Conservation (phyloP, 345 rosid species). For the Trapa bicornis region DNA sequence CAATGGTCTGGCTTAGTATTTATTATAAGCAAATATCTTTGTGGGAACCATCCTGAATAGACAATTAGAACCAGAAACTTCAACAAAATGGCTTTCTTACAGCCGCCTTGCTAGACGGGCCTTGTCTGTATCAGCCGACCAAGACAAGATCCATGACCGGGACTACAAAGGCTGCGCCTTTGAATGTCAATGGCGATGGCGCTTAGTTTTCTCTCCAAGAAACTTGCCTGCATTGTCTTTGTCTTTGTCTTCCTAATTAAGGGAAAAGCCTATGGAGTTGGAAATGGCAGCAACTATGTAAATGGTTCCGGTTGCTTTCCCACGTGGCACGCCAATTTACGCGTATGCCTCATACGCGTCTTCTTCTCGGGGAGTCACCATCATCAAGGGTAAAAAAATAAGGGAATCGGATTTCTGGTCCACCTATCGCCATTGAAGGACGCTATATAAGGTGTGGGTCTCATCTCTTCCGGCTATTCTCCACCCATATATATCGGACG, state of each 20-base stretch:
- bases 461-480: background rate
- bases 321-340: background rate
- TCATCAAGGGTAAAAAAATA: background rate
- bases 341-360: constrained; percentile 3
- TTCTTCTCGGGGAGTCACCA: background rate
- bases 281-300: background rate
- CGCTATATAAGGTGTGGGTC: background rate
- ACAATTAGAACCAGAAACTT: background rate
- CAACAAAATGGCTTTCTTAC: background rate
- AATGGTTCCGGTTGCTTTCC: too few relatives aligned
- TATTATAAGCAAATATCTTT: background rate
- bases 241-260: background rate
- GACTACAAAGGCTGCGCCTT: background rate
- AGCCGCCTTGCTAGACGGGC: background rate
- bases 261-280: background rate
- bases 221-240: too few relatives aligned
- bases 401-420: background rate
- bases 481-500: background rate
- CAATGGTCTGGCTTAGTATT: too few relatives aligned
- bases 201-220: background rate
- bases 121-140: background rate
- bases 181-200: background rate
- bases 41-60: background rate
- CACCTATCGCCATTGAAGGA: background rate
- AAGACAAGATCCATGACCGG: background rate